Evolutionary conservation across 2,329 filamentous ascomycete species (phyloP).

Genomic region (Monilinia fructigena): DNA sequence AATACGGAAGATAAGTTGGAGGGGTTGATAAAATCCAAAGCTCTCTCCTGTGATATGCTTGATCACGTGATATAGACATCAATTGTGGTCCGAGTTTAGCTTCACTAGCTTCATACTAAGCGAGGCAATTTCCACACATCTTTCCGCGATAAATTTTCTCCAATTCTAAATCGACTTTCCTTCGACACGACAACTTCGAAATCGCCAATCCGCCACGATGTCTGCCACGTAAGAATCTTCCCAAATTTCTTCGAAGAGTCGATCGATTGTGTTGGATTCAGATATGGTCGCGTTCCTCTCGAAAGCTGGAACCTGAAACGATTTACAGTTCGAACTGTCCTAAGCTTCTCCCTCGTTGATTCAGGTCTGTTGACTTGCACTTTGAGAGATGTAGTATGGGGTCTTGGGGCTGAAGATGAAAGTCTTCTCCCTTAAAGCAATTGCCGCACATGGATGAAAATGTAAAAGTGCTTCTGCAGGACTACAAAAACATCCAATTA

Average conservation of each 20-base stretch:
- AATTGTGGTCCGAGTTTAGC: neutral
- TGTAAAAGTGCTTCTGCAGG: slow-evolving; percentile 36
- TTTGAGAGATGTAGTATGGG: slow-evolving; percentile 62
- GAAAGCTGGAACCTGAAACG: slow-evolving; percentile 53
- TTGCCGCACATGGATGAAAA: slow-evolving; percentile 54
- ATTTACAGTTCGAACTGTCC: slow-evolving; percentile 80
- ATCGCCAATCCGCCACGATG: slow-evolving; percentile 53
- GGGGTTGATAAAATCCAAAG: slow-evolving; percentile 41
- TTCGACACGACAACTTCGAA: slow-evolving; percentile 39
- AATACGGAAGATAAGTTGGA: slow-evolving; percentile 48
- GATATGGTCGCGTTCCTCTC: slow-evolving; percentile 78
- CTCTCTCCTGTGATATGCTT: neutral
- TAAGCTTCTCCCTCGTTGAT: slow-evolving; percentile 56
- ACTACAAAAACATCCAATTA: slow-evolving; percentile 31
- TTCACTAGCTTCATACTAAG: slow-evolving; percentile 7
- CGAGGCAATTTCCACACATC: slow-evolving; percentile 19
- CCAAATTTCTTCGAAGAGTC: slow-evolving; percentile 31
- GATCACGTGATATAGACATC: neutral
- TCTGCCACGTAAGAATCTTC: slow-evolving; percentile 43
- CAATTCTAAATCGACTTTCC: neutral
- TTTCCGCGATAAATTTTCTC: slow-evolving; percentile 9
- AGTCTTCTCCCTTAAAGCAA: slow-evolving; percentile 73
- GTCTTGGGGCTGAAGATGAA: slow-evolving; percentile 73
- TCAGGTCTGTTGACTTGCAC: slow-evolving; percentile 50
- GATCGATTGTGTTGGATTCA: slow-evolving; percentile 36